These are phyloP conservation scores for Delphinella strobiligena DNA, from an alignment of 2,329 filamentous ascomycete genomes.

Conservation along the genomic window DNA sequence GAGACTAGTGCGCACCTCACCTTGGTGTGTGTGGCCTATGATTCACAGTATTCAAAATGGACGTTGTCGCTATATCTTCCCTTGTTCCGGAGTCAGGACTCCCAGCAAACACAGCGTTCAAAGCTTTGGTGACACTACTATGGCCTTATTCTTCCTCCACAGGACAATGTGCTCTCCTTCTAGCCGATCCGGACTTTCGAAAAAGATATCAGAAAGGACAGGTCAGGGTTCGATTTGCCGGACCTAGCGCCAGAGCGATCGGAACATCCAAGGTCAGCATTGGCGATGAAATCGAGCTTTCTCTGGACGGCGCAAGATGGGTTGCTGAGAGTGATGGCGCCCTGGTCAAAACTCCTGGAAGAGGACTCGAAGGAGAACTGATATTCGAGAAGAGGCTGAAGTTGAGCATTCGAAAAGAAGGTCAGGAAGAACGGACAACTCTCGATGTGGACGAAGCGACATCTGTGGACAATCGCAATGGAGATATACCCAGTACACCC, in stretches of 20 bases:
- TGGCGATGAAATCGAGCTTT: slow-evolving; percentile 62
- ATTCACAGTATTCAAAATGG: too few relatives aligned
- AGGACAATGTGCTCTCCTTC: slow-evolving; percentile 60
- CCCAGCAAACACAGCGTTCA: slow-evolving; percentile 30
- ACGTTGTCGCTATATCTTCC: slow-evolving; percentile 16
- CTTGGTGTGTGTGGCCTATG: too few relatives aligned
- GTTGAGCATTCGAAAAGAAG: slow-evolving; percentile 19
- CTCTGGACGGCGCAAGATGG: slow-evolving; percentile 59
- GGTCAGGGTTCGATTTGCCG: slow-evolving; percentile 64
- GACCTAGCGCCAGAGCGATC: slow-evolving; percentile 56
- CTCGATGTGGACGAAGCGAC: slow-evolving; percentile 8
- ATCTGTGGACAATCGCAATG: too few relatives aligned
- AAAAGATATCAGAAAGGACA: slow-evolving; percentile 67
- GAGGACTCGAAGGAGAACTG: slow-evolving; percentile 46
- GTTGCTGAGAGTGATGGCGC: slow-evolving; percentile 41
- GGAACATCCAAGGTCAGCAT: slow-evolving; percentile 58
- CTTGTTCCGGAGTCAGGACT: slow-evolving; percentile 16
- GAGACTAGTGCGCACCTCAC: too few relatives aligned
- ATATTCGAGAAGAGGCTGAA: slow-evolving; percentile 30
- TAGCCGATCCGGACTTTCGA: slow-evolving; percentile 76
- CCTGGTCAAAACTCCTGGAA: slow-evolving; percentile 41
- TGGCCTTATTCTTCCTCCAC: slow-evolving; percentile 84
- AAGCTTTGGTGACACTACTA: slow-evolving; percentile 67
- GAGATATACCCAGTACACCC: slow-evolving; percentile 7
- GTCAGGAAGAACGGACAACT: slow-evolving; percentile 7